These are phyloP conservation scores for Fraxinus platypoda DNA, from an alignment of 305 asterid genomes.

Conservation along the genomic window DNA sequence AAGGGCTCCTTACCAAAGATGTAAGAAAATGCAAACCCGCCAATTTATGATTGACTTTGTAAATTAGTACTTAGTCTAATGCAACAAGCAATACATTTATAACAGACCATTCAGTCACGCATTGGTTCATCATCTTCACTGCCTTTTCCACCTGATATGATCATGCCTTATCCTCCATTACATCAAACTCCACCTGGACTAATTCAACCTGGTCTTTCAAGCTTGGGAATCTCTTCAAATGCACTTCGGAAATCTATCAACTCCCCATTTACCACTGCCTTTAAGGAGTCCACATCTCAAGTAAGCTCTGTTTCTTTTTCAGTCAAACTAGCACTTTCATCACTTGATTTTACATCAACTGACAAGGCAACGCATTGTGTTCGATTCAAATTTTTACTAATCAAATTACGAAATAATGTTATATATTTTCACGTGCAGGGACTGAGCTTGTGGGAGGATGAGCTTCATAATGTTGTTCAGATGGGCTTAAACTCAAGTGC, in stretches of 20 bases:
- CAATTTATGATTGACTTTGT: neutral
- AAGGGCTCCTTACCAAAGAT: conserved; percentile 70
- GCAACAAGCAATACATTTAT: neutral
- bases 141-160: conserved; percentile 56
- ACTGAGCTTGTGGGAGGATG: conserved; percentile 59
- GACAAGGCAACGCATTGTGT: neutral
- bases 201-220: conserved; percentile 48
- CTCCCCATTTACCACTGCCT: conserved; percentile 42
- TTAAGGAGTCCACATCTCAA: conserved; percentile 55
- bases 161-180: conserved; percentile 47
- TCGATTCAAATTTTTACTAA: neutral
- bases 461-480: conserved; percentile 67
- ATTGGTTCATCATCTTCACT: conserved; percentile 57
- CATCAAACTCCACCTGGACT: conserved; percentile 52
- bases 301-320: conserved; percentile 28
- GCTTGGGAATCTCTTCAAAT: conserved; percentile 46
- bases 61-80: conserved; percentile 11
- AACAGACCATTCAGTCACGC: conserved; percentile 61
- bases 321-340: neutral
- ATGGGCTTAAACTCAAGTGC: conserved; percentile 63
- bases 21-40: conserved; percentile 43
- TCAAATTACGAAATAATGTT: neutral
- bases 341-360: neutral
- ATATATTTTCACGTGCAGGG: conserved; percentile 34
- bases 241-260: conserved; percentile 47